Percentiles rank a stretch among this genome's conserved stretches.
Evolutionary conservation across 1,284 basidiomycete genomes (phyloP).

Genomic region (Lignosus rhinocerotis): DNA sequence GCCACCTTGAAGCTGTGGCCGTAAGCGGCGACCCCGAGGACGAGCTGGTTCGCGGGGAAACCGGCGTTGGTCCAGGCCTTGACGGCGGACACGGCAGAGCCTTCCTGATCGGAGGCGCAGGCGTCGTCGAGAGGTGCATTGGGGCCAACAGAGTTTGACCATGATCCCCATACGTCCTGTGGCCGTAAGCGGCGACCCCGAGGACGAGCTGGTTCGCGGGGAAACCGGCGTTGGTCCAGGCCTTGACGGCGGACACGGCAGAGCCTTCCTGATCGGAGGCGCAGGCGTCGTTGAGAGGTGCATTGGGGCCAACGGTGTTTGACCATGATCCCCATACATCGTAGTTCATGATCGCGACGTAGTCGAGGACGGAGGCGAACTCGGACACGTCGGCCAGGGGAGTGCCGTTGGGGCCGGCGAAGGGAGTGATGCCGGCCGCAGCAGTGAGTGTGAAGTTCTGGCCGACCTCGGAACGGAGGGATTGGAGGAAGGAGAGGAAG

Average conservation of each 20-base stretch:
- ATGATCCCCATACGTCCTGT: constrained; percentile 64
- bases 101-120: constrained; percentile 58
- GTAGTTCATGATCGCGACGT: constrained; percentile 85
- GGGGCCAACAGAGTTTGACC: constrained; percentile 53
- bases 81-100: constrained; percentile 66
- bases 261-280: constrained; percentile 60
- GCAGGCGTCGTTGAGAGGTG: constrained; percentile 68
- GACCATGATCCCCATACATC: constrained; percentile 63
- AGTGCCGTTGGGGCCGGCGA: constrained; percentile 52
- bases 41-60: constrained; percentile 62
- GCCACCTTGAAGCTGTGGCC: constrained; percentile 47
- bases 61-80: constrained; percentile 62
- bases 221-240: constrained; percentile 66
- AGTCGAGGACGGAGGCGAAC: constrained; percentile 73
- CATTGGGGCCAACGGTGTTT: constrained; percentile 68
- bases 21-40: constrained; percentile 65
- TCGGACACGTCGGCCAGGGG: constrained; percentile 62
- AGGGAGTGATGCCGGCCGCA: constrained; percentile 67
- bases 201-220: constrained; percentile 64
- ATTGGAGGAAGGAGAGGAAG: constrained; percentile 70
- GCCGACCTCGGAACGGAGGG: constrained; percentile 47
- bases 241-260: constrained; percentile 58
- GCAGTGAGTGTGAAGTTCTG: constrained; percentile 67
- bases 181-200: constrained; percentile 61
- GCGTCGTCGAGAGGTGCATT: constrained; percentile 68